Percentiles rank a stretch among this genome's conserved stretches.
Conservation (phyloP, 192 early-diverging fungal species). For the Linnemannia schmuckeri region DNA sequence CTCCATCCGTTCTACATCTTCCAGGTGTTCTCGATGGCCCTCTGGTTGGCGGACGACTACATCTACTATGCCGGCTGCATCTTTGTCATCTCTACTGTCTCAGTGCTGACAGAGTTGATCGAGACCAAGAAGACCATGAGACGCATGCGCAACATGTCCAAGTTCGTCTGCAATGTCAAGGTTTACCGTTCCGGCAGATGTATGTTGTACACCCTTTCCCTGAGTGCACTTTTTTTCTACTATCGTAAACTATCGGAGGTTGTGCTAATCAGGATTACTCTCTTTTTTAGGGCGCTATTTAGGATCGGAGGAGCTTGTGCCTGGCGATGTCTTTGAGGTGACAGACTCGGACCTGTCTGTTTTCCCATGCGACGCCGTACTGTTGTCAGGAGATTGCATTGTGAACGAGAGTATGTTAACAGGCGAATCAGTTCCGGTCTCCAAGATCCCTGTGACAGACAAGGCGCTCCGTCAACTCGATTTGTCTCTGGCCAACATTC, state of each 20-base stretch:
- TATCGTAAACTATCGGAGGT: slow-evolving; percentile 44
- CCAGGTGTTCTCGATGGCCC: slow-evolving; percentile 79
- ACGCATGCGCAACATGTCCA: slow-evolving; percentile 86
- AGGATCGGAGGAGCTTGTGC: slow-evolving; percentile 84
- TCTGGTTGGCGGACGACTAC: slow-evolving; percentile 94
- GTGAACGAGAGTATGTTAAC: slow-evolving; percentile 99
- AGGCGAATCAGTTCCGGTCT: slow-evolving; percentile 95
- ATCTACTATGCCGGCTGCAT: slow-evolving; percentile 96
- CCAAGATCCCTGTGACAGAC: slow-evolving; percentile 85
- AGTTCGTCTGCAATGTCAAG: slow-evolving; percentile 83
- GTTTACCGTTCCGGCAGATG: slow-evolving; percentile 75
- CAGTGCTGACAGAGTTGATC: slow-evolving; percentile 81
- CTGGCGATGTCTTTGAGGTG: slow-evolving; percentile 95
- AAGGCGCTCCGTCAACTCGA: slow-evolving; percentile 73
- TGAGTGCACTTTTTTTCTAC: background rate
- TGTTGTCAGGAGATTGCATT: slow-evolving; percentile 95
- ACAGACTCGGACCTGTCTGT: slow-evolving; percentile 67
- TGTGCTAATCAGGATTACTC: slow-evolving; percentile 4
- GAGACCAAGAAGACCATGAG: slow-evolving; percentile 85
- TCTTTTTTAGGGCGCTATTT: slow-evolving; percentile 49
- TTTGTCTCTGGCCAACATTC: slow-evolving; percentile 79
- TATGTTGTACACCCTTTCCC: slow-evolving; percentile 61
- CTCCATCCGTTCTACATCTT: slow-evolving; percentile 89
- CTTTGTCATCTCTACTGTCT: slow-evolving; percentile 85
- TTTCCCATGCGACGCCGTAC: slow-evolving; percentile 93